phyloP scores from a whole-genome alignment of 129 eudicot genomes.

The Scalesia atractyloides region DNA sequence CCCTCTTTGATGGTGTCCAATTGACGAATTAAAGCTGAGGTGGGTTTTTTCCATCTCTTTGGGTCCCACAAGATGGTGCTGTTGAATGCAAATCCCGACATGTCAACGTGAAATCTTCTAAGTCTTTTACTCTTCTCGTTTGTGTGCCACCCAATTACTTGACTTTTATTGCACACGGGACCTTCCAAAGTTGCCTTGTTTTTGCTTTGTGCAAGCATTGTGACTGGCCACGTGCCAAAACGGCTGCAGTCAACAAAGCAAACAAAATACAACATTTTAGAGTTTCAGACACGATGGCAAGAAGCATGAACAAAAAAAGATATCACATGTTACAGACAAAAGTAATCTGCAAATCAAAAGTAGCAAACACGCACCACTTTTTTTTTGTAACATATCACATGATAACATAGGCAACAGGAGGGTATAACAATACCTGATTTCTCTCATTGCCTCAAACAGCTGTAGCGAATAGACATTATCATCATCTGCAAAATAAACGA shows the following conservation, averaged over 20 bases:
- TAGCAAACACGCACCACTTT: conserved; percentile 4
- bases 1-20: conserved; percentile 95
- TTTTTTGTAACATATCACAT: conserved; percentile 1
- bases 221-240: conserved; percentile 99
- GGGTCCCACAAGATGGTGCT: conserved; percentile 99
- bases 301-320: no score
- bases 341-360: background rate
- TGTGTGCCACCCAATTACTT: conserved; percentile 95
- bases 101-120: conserved; percentile 95
- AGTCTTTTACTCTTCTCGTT: conserved; percentile 92
- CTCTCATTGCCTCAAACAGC: conserved; percentile 64
- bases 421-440: conserved; percentile 56
- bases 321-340: no score
- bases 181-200: conserved; percentile 92
- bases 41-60: conserved; percentile 83
- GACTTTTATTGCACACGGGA: conserved; percentile 88
- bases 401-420: conserved; percentile 1
- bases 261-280: background rate
- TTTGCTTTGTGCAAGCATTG: conserved; percentile 93
- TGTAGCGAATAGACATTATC: conserved; percentile 89
- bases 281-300: conserved; percentile 8
- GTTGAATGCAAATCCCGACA: conserved; percentile 99
- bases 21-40: conserved; percentile 66
- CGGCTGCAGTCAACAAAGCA: conserved; percentile 50
- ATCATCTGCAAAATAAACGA: conserved; percentile 95